Percentiles rank a stretch among this genome's conserved stretches.
Conservation (phyloP, 352 stramenopile genomes). For the Thalassiosira hispida region DNA sequence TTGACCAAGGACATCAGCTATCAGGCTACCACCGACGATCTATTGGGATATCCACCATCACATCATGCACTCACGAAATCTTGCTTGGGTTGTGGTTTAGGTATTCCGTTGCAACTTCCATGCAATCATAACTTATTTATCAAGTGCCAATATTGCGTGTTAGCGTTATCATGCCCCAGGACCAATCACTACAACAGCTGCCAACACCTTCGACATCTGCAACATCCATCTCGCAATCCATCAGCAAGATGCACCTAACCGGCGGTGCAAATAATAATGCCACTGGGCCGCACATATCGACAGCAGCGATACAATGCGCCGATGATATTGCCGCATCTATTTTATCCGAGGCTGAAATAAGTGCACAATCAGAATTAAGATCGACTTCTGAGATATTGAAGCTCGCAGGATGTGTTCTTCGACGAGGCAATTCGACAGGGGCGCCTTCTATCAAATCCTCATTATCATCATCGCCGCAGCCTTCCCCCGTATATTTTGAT, state of each 20-base stretch:
- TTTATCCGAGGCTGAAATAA: constrained; percentile 34
- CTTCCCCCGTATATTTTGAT: constrained; percentile 3
- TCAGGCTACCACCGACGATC: too few species aligned
- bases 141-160: too few species aligned
- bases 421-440: neutral
- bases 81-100: too few species aligned
- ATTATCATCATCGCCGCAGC: neutral
- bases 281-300: neutral
- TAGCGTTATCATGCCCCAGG: neutral
- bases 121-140: too few species aligned
- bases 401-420: constrained; percentile 21
- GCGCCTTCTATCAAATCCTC: neutral
- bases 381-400: constrained; percentile 46
- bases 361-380: constrained; percentile 24
- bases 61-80: too few species aligned
- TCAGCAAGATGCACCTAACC: neutral
- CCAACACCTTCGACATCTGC: neutral
- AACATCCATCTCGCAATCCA: neutral
- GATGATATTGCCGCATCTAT: constrained; percentile 41
- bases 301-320: neutral
- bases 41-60: too few species aligned
- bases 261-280: neutral
- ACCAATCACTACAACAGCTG: neutral
- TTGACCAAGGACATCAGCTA: too few species aligned
- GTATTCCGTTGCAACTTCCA: too few species aligned